These are phyloP conservation scores for Lizanozyma gosingica DNA, from an alignment of 1,139 yeast species.

Conservation along the genomic window DNA sequence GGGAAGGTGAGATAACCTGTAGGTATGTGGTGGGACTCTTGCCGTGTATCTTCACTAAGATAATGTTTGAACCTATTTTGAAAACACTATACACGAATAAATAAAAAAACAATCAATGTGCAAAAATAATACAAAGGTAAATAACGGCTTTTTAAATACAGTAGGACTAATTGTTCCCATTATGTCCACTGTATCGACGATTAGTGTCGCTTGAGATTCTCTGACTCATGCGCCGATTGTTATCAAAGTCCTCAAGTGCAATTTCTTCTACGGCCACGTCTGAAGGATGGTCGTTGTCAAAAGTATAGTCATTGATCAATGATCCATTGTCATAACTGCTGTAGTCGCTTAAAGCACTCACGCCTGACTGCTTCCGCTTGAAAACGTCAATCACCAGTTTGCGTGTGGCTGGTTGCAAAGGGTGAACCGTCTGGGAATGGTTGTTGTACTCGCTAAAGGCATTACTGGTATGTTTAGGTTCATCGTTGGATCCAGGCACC, in stretches of 20 bases:
- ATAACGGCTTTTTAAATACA: too few relatives aligned
- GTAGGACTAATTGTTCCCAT: too few relatives aligned
- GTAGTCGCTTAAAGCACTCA: constrained; percentile 10
- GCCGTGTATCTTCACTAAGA: too few relatives aligned
- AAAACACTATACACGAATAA: too few relatives aligned
- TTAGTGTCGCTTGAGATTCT: not conserved
- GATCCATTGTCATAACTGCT: constrained; percentile 19
- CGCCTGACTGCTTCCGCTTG: constrained; percentile 17
- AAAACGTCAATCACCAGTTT: constrained; percentile 19
- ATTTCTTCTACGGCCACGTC: not conserved
- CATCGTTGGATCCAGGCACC: constrained; percentile 4
- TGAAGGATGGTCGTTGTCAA: constrained; percentile 5
- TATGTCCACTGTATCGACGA: not conserved
- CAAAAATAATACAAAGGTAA: too few relatives aligned
- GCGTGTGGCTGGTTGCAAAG: constrained; percentile 7
- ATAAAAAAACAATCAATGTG: too few relatives aligned
- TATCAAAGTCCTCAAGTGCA: constrained; percentile 7
- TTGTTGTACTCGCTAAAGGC: too few relatives aligned
- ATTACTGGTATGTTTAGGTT: constrained; percentile 3
- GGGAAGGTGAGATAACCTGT: too few relatives aligned
- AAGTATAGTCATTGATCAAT: constrained; percentile 22
- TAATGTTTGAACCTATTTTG: too few relatives aligned
- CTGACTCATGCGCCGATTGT: constrained; percentile 4
- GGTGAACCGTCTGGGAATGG: too few relatives aligned
- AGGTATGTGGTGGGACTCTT: too few relatives aligned